These are phyloP conservation scores for Ascochyta lentis DNA, from an alignment of 2,329 filamentous ascomycete species.

Conservation along the genomic window DNA sequence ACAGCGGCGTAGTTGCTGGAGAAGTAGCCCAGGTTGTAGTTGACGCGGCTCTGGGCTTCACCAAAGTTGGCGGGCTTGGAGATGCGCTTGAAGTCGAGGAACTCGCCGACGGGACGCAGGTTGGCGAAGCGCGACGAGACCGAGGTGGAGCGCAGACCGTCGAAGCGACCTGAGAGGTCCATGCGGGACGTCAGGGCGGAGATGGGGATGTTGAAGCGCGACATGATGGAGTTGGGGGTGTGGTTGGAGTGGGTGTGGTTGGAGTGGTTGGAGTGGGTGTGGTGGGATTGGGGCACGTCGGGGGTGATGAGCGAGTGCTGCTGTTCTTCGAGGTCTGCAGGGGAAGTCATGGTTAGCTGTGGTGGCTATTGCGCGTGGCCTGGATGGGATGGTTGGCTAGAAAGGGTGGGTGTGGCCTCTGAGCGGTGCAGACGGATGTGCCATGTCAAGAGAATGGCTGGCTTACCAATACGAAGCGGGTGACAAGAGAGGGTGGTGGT, in stretches of 20 bases:
- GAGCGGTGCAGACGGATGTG: background rate
- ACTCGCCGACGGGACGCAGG: constrained; percentile 88
- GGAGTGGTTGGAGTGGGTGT: constrained; percentile 14
- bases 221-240: constrained; percentile 62
- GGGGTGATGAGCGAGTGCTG: constrained; percentile 34
- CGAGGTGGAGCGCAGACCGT: constrained; percentile 79
- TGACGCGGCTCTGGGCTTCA: constrained; percentile 89
- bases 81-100: constrained; percentile 92
- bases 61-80: constrained; percentile 92
- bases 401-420: constrained; percentile 42
- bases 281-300: constrained; percentile 22
- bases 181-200: constrained; percentile 90
- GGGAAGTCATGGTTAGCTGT: constrained; percentile 37
- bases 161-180: constrained; percentile 84
- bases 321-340: constrained; percentile 38
- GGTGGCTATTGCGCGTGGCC: constrained; percentile 5
- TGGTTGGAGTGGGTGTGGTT: constrained; percentile 12
- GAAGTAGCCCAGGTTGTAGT: constrained; percentile 97
- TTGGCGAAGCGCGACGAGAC: constrained; percentile 87
- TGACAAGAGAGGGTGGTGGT: constrained; percentile 18
- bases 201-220: constrained; percentile 89
- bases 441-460: constrained; percentile 30
- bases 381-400: background rate
- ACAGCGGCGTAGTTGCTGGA: constrained; percentile 97
- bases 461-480: constrained; percentile 32